phyloP scores from a whole-genome alignment of 371 early-diverging fungal genomes.

The Rhizopus delemar region DNA sequence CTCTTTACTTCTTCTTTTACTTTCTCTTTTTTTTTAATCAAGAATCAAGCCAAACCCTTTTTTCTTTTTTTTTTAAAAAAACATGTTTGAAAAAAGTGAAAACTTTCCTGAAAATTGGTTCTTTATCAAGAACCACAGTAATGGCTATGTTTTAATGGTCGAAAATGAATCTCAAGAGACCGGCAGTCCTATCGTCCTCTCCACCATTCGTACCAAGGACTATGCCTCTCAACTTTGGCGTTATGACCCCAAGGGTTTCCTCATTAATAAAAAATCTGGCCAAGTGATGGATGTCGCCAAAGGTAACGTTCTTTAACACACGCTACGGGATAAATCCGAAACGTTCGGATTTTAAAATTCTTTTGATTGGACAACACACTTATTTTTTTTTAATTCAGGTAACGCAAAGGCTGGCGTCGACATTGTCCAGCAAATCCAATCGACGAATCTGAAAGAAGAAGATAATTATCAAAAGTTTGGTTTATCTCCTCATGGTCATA shows the following conservation, averaged over 20 bases:
- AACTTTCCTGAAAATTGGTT: constrained; percentile 60
- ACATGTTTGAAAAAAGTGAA: constrained; percentile 31
- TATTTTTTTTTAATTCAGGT: constrained; percentile 20
- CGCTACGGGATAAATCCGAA: constrained; percentile 15
- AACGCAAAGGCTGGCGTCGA: constrained; percentile 49
- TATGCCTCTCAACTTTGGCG: constrained; percentile 58
- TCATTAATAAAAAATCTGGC: constrained; percentile 59
- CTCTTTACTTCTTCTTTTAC: constrained; percentile 11
- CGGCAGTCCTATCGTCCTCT: constrained; percentile 41
- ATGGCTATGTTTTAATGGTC: constrained; percentile 53
- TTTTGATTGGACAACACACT: constrained; percentile 10
- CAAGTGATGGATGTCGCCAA: constrained; percentile 59
- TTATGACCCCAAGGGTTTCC: constrained; percentile 48
- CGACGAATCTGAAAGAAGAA: constrained; percentile 30
- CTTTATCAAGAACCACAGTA: constrained; percentile 61
- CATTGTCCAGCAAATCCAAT: constrained; percentile 47
- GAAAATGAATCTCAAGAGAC: constrained; percentile 32
- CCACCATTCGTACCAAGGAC: constrained; percentile 40
- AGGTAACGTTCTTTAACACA: constrained; percentile 30
- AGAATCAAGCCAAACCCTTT: neutral
- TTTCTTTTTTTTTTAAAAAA: constrained; percentile 10
- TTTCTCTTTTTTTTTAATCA: constrained; percentile 6
- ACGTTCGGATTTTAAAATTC: constrained; percentile 6
- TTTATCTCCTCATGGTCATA: constrained; percentile 42
- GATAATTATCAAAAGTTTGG: constrained; percentile 39